A percentile compares a stretch with the other conserved stretches of the same genome.
phyloP scores from a whole-genome alignment of 768 basidiomycete genomes.

The Coprinopsis marcescibilis region DNA sequence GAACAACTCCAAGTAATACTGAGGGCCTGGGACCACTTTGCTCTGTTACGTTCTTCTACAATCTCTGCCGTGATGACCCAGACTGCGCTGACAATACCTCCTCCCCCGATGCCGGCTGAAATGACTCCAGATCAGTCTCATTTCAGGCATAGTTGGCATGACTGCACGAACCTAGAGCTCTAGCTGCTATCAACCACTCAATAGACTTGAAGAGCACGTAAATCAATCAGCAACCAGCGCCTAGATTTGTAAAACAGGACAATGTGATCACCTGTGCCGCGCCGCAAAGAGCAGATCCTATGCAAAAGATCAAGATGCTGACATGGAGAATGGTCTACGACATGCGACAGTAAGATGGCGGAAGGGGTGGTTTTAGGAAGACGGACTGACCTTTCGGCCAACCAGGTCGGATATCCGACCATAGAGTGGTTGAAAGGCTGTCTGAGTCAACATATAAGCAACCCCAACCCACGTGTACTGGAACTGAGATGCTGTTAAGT shows the following conservation, averaged over 20 bases:
- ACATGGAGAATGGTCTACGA: conserved; percentile 59
- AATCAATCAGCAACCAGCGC: conserved; percentile 15
- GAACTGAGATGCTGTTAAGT: conserved; percentile 58
- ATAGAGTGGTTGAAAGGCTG: conserved; percentile 79
- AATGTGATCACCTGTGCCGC: conserved; percentile 52
- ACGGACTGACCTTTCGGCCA: conserved; percentile 63
- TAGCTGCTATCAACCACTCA: conserved; percentile 61
- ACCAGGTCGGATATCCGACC: conserved; percentile 74
- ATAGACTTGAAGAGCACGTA: conserved; percentile 34
- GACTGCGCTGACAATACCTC: conserved; percentile 79
- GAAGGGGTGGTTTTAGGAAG: neutral
- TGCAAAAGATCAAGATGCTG: conserved; percentile 69
- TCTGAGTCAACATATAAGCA: conserved; percentile 81
- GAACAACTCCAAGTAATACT: conserved; percentile 86
- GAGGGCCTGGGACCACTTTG: conserved; percentile 81
- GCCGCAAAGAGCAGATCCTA: conserved; percentile 79
- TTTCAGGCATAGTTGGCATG: too few species aligned
- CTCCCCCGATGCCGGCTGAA: conserved; percentile 75
- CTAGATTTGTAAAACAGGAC: conserved; percentile 12
- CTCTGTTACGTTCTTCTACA: conserved; percentile 61
- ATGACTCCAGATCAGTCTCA: neutral
- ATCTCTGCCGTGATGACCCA: conserved; percentile 87
- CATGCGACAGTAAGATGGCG: neutral
- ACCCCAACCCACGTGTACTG: conserved; percentile 87
- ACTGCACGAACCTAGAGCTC: conserved; percentile 36